Evolutionary conservation across 306 rosid species (phyloP).

Genomic region (Phaseolus lunatus): DNA sequence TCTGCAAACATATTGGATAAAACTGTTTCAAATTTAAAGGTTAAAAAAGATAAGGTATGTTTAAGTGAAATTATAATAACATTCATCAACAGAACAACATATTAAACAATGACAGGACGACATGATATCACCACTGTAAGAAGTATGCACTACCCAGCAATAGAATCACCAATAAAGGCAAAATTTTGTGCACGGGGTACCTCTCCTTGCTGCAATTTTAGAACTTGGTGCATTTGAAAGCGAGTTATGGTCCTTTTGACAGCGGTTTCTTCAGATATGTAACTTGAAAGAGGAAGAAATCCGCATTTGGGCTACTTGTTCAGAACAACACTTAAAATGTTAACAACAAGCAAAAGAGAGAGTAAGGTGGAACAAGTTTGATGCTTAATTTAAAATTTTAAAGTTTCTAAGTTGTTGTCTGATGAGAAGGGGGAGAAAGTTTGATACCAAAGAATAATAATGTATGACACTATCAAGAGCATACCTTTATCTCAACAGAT

Average conservation of each 20-base stretch:
- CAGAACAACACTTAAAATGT: slow-evolving; percentile 38
- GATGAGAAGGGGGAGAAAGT: not conserved
- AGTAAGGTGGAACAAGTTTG: slow-evolving; percentile 16
- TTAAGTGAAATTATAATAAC: slow-evolving; percentile 13
- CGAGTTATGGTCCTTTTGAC: slow-evolving; percentile 74
- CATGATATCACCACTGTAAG: slow-evolving; percentile 31
- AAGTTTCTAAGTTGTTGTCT: slow-evolving; percentile 4
- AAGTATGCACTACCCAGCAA: slow-evolving; percentile 27
- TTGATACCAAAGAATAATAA: not conserved
- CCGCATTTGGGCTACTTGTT: slow-evolving; percentile 90
- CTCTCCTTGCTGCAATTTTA: slow-evolving; percentile 87
- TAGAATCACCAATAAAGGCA: not conserved
- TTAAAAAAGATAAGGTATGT: slow-evolving; percentile 5
- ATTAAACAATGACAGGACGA: slow-evolving; percentile 33
- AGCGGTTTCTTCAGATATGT: slow-evolving; percentile 72
- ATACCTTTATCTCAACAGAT: slow-evolving; percentile 94
- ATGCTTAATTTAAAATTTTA: slow-evolving; percentile 18
- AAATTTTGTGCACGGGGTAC: slow-evolving; percentile 47
- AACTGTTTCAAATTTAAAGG: slow-evolving; percentile 35
- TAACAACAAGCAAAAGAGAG: slow-evolving; percentile 13
- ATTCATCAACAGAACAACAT: slow-evolving; percentile 6
- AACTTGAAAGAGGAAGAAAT: slow-evolving; percentile 83
- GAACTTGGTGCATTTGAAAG: slow-evolving; percentile 93
- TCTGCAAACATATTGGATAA: slow-evolving; percentile 57
- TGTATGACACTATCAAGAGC: slow-evolving; percentile 4